Base-by-base conservation (phyloP, 2,329 filamentous ascomycete genomes). In the Aspergillus tanneri region DNA sequence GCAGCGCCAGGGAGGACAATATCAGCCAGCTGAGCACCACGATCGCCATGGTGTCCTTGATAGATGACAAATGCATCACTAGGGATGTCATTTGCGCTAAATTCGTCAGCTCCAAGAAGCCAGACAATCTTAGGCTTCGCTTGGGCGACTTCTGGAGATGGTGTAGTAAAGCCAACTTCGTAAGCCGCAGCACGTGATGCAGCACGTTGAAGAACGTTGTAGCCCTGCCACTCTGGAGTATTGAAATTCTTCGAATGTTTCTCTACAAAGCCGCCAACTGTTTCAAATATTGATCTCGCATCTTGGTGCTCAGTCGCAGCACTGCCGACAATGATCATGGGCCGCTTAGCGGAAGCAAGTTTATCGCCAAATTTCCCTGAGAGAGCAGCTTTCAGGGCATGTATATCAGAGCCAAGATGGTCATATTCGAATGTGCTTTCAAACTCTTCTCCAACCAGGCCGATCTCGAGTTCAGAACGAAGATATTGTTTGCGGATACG, bases 401-500 rank as follows among this genome's bases (percentile, higher is more conserved):
- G 82, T 52, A 87, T 81, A 69, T 92, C 88, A 43, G 80, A 76
- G 58, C 93, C 93, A 32, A 97, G 82, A 66, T 96, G 89, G 72
- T 95, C 86, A 64, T 92, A 95, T 62, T 96, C 91, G 65, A 97
- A 99, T 24, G 91, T 99, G 47, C 91, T 95, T 40, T 95, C 84
- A 71, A 92, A 99, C 30, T 85, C 75, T 76, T 96, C 88, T 56
- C 93, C 93, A 59, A 99, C 85, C 50, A 96, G 83, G 56, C 87
- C 93, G 62, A 99, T 84, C 70, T 97, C 87, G 19, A 99, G 83
- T 61, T 97, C 91, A 27, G 93, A 96, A 60, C 91, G 86, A 60
- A 99, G 79, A 88, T 92, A 99, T 72, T 96, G 91, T 79, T 99
- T 99, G 65, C 93, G 84, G 67, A 99, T 99, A 59, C 93, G 88